Conservation (phyloP, 768 basidiomycete genomes). For the Austroboletus eburneus region DNA sequence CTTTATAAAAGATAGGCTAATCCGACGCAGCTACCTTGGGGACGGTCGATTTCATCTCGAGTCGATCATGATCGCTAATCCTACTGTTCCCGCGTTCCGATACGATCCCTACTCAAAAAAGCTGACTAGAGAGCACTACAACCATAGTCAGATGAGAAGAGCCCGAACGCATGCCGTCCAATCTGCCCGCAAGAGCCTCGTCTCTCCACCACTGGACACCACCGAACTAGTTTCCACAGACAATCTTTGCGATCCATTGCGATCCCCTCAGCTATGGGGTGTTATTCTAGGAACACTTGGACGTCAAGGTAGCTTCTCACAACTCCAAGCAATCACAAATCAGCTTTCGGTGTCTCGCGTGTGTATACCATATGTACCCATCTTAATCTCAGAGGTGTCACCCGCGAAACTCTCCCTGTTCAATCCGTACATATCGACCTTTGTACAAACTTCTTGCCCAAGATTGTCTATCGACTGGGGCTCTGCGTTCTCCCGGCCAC, state of each 20-base stretch:
- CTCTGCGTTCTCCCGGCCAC: conserved; percentile 85
- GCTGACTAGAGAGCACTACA: conserved; percentile 87
- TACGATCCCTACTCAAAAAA: conserved; percentile 99
- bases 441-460: conserved; percentile 96
- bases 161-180: conserved; percentile 73
- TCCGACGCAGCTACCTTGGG: conserved; percentile 76
- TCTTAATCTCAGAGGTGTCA: conserved; percentile 94
- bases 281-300: conserved; percentile 93
- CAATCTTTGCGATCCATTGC: conserved; percentile 7
- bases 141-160: conserved; percentile 81
- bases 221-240: conserved; percentile 11
- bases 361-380: conserved; percentile 76
- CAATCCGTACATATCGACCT: conserved; percentile 74
- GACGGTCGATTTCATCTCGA: conserved; percentile 98
- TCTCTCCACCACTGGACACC: conserved; percentile 7
- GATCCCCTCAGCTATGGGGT: conserved; percentile 61
- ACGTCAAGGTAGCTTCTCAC: conserved; percentile 87
- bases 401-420: conserved; percentile 90
- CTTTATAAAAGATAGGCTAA: conserved; percentile 2
- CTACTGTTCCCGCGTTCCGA: conserved; percentile 87
- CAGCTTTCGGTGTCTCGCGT: conserved; percentile 55
- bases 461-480: conserved; percentile 98
- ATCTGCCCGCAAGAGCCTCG: conserved; percentile 64
- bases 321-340: conserved; percentile 78
- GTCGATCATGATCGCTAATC: conserved; percentile 99